Evolutionary conservation across 177 flowering plant genomes (phyloP).

Genomic region (Vitis hybrid): DNA sequence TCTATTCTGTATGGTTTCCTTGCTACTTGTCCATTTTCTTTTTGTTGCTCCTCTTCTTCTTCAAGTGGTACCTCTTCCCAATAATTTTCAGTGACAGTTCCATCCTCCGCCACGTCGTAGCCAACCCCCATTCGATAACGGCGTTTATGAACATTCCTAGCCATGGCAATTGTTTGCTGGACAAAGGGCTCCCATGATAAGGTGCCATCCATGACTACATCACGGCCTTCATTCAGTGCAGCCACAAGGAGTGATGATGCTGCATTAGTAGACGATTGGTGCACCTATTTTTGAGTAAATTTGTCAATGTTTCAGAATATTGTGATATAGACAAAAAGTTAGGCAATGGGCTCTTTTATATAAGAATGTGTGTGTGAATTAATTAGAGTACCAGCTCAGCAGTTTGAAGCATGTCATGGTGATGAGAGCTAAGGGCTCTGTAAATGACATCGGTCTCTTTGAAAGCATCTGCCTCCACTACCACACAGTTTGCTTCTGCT

Average conservation of each 20-base stretch:
- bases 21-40: constrained; percentile 8
- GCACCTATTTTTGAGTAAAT: constrained; percentile 54
- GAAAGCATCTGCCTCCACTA: constrained; percentile 95
- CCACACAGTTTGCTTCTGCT: constrained; percentile 73
- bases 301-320: background rate
- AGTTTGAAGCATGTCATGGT: constrained; percentile 89
- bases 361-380: background rate
- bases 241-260: constrained; percentile 97
- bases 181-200: constrained; percentile 91
- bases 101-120: constrained; percentile 68
- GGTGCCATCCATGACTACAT: constrained; percentile 97
- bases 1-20: constrained; percentile 84
- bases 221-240: constrained; percentile 93
- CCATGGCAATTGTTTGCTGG: constrained; percentile 86
- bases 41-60: constrained; percentile 26
- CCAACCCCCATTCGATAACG: constrained; percentile 96
- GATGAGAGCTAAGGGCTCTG: constrained; percentile 80
- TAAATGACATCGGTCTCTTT: constrained; percentile 32
- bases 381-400: constrained; percentile 57
- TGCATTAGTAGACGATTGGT: constrained; percentile 91
- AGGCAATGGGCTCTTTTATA: too few relatives aligned
- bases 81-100: constrained; percentile 66
- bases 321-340: too few relatives aligned
- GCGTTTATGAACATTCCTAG: constrained; percentile 65
- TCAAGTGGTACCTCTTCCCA: constrained; percentile 60